These are phyloP conservation scores for Coemansia sp. DNA, from an alignment of 192 early-diverging fungal genomes.

Conservation along the genomic window DNA sequence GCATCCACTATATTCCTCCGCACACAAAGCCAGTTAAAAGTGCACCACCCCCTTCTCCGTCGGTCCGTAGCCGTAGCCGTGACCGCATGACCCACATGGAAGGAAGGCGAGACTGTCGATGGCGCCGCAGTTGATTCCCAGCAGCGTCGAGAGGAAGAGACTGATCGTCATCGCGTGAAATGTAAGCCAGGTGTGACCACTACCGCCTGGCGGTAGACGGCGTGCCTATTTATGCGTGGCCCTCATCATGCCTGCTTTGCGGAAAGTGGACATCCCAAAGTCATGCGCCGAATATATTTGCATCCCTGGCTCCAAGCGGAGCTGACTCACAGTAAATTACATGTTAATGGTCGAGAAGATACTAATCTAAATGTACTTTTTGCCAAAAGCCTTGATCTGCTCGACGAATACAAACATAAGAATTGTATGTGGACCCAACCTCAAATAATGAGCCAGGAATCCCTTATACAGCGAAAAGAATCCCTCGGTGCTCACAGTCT, in stretches of 20 bases:
- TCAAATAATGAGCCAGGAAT: conserved; percentile 85
- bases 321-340: background rate
- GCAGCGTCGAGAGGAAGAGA: background rate
- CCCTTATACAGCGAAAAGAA: conserved; percentile 88
- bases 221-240: background rate
- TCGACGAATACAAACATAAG: conserved; percentile 91
- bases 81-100: background rate
- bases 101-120: background rate
- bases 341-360: background rate
- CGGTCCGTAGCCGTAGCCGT: conserved; percentile 3
- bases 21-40: background rate
- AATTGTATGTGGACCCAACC: conserved; percentile 92
- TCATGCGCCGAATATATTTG: background rate
- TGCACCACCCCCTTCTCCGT: background rate
- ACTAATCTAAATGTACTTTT: conserved; percentile 20
- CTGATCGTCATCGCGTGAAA: background rate
- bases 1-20: background rate
- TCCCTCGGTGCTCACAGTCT: conserved; percentile 83
- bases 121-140: background rate
- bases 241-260: background rate
- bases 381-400: conserved; percentile 59
- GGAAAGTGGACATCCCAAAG: background rate
- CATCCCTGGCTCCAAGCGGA: background rate
- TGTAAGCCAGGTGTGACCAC: background rate
- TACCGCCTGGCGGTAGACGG: background rate